Evolutionary conservation across 2,329 filamentous ascomycete species (phyloP).

Genomic region (Pseudogymnoascus pannorum): DNA sequence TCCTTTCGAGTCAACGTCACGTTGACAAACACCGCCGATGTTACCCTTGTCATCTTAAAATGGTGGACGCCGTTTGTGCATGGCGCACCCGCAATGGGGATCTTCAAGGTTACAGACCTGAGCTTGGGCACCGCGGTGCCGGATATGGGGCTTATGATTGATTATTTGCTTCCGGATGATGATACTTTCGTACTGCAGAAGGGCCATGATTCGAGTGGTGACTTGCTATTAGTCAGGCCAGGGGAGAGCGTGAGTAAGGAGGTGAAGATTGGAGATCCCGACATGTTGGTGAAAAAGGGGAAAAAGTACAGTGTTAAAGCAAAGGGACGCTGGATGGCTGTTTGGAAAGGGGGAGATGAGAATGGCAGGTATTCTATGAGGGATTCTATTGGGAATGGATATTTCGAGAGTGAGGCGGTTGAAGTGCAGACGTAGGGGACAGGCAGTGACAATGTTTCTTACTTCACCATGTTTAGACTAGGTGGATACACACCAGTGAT

Average conservation of each 20-base stretch:
- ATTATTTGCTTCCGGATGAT: not conserved
- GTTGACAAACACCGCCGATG: slow-evolving; percentile 24
- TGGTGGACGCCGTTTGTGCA: slow-evolving; percentile 34
- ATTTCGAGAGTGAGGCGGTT: slow-evolving; percentile 15
- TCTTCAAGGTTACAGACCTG: slow-evolving; percentile 26
- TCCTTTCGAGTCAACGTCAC: slow-evolving; percentile 14
- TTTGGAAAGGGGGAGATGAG: slow-evolving; percentile 24
- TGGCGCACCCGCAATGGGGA: slow-evolving; percentile 25
- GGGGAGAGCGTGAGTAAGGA: slow-evolving; percentile 19
- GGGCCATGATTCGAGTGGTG: not conserved
- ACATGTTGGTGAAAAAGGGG: slow-evolving; percentile 24
- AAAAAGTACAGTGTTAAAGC: slow-evolving; percentile 29
- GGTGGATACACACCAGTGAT: not conserved
- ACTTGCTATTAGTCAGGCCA: slow-evolving; percentile 11
- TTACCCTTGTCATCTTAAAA: slow-evolving; percentile 29
- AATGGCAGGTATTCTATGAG: slow-evolving; percentile 10
- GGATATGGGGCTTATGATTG: not conserved
- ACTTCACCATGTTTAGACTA: not conserved
- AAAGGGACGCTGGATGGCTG: slow-evolving; percentile 31
- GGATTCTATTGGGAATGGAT: slow-evolving; percentile 2
- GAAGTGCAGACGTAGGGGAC: not conserved
- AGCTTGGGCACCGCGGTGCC: not conserved
- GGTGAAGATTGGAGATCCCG: slow-evolving; percentile 24
- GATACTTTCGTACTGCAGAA: not conserved
- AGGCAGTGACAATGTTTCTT: not conserved